Conservation (phyloP, 345 rosid genomes). For the Excoecaria cochinchinensis region DNA sequence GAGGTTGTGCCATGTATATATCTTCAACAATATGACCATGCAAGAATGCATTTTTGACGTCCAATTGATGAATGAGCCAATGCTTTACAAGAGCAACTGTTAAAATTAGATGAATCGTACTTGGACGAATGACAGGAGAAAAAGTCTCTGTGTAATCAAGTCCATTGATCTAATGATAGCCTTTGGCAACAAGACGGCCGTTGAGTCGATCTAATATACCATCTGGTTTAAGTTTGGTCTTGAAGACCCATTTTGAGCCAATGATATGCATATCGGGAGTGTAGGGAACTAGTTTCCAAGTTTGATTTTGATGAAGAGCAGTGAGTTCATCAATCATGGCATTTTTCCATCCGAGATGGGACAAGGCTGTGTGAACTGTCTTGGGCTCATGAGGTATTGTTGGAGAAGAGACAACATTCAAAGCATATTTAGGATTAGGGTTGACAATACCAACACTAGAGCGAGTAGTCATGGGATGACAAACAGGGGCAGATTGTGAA, state of each 20-base stretch:
- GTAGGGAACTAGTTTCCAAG: no score
- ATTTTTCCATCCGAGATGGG: not conserved
- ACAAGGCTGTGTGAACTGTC: no score
- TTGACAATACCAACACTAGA: not conserved
- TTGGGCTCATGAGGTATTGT: not conserved
- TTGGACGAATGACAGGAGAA: not conserved
- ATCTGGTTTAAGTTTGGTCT: not conserved
- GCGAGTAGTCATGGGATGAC: not conserved
- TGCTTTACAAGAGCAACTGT: not conserved
- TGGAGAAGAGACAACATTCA: no score
- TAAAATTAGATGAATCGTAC: not conserved
- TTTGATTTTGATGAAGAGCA: no score
- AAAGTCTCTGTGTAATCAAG: not conserved
- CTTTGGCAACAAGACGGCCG: not conserved
- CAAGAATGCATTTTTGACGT: not conserved
- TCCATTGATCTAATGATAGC: no score
- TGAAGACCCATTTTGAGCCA: no score
- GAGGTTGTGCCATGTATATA: not conserved
- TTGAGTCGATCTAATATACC: not conserved
- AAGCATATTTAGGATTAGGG: no score
- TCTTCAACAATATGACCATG: no score
- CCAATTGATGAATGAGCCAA: not conserved
- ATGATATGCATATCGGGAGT: no score
- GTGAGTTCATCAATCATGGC: not conserved
- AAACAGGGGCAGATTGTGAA: no score